Conservation (phyloP, 208 protist species). For the Angomonas desouzai region DNA sequence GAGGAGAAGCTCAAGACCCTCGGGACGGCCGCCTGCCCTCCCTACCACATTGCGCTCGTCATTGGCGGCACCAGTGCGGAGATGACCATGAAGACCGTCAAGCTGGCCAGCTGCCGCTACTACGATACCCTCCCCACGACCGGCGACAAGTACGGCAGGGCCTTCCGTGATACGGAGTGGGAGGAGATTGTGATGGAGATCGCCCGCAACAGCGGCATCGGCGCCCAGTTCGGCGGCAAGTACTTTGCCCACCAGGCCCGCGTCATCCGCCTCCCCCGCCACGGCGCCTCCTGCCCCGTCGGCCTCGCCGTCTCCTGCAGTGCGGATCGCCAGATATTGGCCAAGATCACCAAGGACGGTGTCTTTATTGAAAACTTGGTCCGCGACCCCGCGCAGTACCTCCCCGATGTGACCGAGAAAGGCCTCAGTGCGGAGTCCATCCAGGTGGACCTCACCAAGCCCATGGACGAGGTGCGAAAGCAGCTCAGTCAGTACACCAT, state of each 20-base stretch:
- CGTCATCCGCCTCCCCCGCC: slow-evolving; percentile 90
- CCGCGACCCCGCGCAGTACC: slow-evolving; percentile 89
- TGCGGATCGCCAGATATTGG: slow-evolving; percentile 95
- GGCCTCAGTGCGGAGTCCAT: slow-evolving; percentile 50
- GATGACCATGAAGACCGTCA: slow-evolving; percentile 97
- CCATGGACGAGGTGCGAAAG: slow-evolving; percentile 84
- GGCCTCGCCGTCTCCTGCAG: slow-evolving; percentile 96
- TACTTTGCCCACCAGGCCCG: slow-evolving; percentile 97
- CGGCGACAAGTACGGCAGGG: slow-evolving; percentile 87
- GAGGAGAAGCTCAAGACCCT: slow-evolving; percentile 93
- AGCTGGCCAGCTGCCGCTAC: slow-evolving; percentile 93
- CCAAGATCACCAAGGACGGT: slow-evolving; percentile 92
- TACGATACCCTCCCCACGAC: slow-evolving; percentile 95
- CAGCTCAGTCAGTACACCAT: slow-evolving; percentile 83
- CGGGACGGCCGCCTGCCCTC: slow-evolving; percentile 97
- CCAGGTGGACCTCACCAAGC: slow-evolving; percentile 85
- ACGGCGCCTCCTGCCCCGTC: slow-evolving; percentile 91
- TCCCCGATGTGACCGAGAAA: slow-evolving; percentile 69
- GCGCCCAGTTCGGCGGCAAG: slow-evolving; percentile 96
- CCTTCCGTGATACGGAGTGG: slow-evolving; percentile 95
- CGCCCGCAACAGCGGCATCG: slow-evolving; percentile 85
- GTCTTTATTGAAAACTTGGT: slow-evolving; percentile 94
- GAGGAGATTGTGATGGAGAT: slow-evolving; percentile 91
- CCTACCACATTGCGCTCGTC: slow-evolving; percentile 97
- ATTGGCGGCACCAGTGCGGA: slow-evolving; percentile 97